Percentiles rank a stretch among this genome's conserved stretches.
Conservation (phyloP, 2,329 filamentous ascomycete species). For the Fusarium sp. region DNA sequence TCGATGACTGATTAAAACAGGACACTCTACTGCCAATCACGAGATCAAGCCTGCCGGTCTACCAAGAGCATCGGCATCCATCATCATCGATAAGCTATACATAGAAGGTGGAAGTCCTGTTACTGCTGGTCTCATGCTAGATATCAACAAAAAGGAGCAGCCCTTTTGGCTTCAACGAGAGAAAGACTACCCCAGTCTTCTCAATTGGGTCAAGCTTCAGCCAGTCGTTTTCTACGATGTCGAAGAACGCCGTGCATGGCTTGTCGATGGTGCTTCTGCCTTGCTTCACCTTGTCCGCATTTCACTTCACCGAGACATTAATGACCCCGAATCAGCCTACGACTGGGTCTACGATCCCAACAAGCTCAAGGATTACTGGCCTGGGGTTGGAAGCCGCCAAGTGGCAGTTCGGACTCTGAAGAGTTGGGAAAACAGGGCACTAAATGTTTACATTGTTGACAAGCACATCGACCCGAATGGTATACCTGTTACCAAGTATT, state of each 20-base stretch:
- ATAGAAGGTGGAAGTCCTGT: slow-evolving; percentile 11
- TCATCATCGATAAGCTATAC: slow-evolving; percentile 14
- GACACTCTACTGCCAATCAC: neutral
- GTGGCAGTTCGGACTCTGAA: slow-evolving; percentile 12
- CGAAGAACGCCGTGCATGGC: slow-evolving; percentile 8
- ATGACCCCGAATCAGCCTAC: slow-evolving; percentile 20
- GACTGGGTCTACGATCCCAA: slow-evolving; percentile 22
- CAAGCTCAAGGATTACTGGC: slow-evolving; percentile 9
- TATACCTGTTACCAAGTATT: neutral
- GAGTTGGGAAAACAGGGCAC: slow-evolving; percentile 7
- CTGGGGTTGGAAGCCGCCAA: neutral
- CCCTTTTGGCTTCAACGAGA: slow-evolving; percentile 25
- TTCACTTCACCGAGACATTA: slow-evolving; percentile 5
- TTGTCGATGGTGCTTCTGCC: slow-evolving; percentile 24
- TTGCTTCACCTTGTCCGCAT: slow-evolving; percentile 26
- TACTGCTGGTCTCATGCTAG: slow-evolving; percentile 3
- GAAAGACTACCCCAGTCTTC: slow-evolving; percentile 16
- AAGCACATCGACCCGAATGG: neutral
- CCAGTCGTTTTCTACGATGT: slow-evolving; percentile 19
- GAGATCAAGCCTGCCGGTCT: neutral
- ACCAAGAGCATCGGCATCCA: neutral
- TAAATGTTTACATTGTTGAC: neutral
- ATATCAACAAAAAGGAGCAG: slow-evolving; percentile 15
- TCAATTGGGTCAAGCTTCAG: slow-evolving; percentile 20
- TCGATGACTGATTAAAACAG: neutral